phyloP scores from a whole-genome alignment of 441 rosid genomes.

The Eutrema salsugineum region DNA sequence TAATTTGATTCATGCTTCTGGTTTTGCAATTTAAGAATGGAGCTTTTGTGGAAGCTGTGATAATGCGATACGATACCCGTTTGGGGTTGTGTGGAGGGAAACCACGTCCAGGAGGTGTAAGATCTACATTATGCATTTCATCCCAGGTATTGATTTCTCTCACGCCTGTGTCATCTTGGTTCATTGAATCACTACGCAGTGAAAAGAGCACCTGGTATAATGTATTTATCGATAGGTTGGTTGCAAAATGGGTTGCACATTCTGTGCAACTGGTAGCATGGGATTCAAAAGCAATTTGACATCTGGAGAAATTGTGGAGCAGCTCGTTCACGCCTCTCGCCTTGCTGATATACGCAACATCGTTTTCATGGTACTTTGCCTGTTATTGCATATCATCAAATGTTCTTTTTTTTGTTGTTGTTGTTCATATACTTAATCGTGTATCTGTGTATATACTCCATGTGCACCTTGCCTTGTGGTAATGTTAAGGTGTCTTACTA shows the following conservation, averaged over 20 bases:
- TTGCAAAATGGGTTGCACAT: slow-evolving; percentile 97
- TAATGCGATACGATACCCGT: slow-evolving; percentile 85
- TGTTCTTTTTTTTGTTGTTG: neutral
- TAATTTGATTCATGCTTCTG: neutral
- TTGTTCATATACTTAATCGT: neutral
- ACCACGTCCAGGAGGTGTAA: slow-evolving; percentile 81
- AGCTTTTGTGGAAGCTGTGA: slow-evolving; percentile 90
- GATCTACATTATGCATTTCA: slow-evolving; percentile 87
- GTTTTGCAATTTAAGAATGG: slow-evolving; percentile 46
- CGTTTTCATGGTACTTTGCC: slow-evolving; percentile 75
- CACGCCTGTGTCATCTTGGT: neutral
- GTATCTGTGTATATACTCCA: neutral
- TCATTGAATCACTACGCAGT: neutral
- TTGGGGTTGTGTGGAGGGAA: slow-evolving; percentile 83
- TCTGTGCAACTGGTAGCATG: slow-evolving; percentile 98
- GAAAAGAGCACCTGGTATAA: neutral
- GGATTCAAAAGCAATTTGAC: slow-evolving; percentile 84
- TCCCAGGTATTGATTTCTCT: slow-evolving; percentile 67
- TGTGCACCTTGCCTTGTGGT: neutral
- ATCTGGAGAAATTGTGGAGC: slow-evolving; percentile 93
- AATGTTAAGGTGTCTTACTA: neutral
- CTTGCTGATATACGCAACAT: slow-evolving; percentile 76
- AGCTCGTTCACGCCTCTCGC: slow-evolving; percentile 84
- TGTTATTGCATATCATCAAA: neutral
- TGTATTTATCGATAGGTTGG: slow-evolving; percentile 66